Evolutionary conservation across 805 yeast genomes (phyloP).

Genomic region (Wickerhamomyces strasburgensis): DNA sequence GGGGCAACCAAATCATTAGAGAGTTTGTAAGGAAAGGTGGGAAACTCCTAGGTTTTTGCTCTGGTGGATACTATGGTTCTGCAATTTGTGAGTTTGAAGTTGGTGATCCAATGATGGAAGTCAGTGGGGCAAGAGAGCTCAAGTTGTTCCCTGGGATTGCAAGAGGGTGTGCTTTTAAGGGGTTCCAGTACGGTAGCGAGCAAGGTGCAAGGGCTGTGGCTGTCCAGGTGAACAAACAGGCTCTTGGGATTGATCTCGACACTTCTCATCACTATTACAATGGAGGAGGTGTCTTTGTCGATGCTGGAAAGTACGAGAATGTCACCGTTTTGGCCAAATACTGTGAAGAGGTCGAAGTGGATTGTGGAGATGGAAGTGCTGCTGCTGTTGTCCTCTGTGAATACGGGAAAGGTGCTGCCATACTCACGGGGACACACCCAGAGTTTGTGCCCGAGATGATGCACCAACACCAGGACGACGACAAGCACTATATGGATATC

Average conservation of each 20-base stretch:
- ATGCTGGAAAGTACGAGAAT: constrained; percentile 54
- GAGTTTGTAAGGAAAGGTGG: constrained; percentile 79
- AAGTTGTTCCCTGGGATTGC: constrained; percentile 77
- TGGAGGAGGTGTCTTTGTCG: constrained; percentile 86
- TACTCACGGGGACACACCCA: constrained; percentile 85
- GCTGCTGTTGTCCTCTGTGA: constrained; percentile 74
- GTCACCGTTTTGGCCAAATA: constrained; percentile 76
- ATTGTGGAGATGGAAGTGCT: constrained; percentile 25
- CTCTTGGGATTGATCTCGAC: constrained; percentile 26
- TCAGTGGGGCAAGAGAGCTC: constrained; percentile 80
- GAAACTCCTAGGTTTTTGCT: constrained; percentile 79
- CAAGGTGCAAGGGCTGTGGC: constrained; percentile 63
- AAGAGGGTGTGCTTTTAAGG: constrained; percentile 76
- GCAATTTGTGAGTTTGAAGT: constrained; percentile 77
- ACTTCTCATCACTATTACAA: constrained; percentile 53
- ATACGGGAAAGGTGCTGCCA: constrained; percentile 70
- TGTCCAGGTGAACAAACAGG: constrained; percentile 35
- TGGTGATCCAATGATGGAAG: constrained; percentile 67
- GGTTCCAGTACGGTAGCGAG: constrained; percentile 76
- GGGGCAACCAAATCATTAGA: constrained; percentile 54
- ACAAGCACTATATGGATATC: constrained; percentile 30
- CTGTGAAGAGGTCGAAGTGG: constrained; percentile 49
- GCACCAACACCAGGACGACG: constrained; percentile 30
- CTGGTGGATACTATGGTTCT: constrained; percentile 89
- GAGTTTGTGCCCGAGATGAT: constrained; percentile 66